Conservation (phyloP, 441 rosid species). For the Brassica balearica region DNA sequence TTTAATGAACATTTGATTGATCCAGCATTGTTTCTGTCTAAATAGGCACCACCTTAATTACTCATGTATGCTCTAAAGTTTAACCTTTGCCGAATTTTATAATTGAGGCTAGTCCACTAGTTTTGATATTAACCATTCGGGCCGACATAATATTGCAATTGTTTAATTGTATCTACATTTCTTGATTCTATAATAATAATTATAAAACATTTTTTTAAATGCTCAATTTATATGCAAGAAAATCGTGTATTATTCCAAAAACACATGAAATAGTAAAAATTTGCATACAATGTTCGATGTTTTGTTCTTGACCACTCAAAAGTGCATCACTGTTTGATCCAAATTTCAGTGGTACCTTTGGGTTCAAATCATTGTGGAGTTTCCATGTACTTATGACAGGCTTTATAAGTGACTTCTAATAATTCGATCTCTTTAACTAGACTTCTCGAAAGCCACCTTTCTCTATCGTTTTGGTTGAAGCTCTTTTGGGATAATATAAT, state of each 20-base stretch:
- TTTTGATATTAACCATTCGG: background rate
- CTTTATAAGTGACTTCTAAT: slow-evolving; percentile 32
- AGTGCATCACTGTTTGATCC: no score
- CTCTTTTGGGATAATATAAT: slow-evolving; percentile 8
- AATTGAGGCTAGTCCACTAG: slow-evolving; percentile 10
- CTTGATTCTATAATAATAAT: background rate
- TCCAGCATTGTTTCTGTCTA: background rate
- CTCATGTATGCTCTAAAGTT: no score
- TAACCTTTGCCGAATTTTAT: background rate
- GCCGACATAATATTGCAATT: slow-evolving; percentile 4
- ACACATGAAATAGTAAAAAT: background rate
- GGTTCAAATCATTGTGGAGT: slow-evolving; percentile 41
- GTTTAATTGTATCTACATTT: background rate
- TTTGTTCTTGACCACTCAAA: slow-evolving; percentile 27
- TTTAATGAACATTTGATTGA: slow-evolving; percentile 32
- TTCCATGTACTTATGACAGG: slow-evolving; percentile 26
- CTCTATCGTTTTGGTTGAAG: slow-evolving; percentile 34
- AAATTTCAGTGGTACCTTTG: no score
- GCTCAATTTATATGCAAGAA: background rate
- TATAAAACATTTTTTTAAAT: background rate
- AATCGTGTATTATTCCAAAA: background rate
- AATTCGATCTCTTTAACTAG: slow-evolving; percentile 22
- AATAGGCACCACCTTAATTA: no score
- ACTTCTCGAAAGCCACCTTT: slow-evolving; percentile 42
- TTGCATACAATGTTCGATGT: slow-evolving; percentile 7